Percentiles rank a stretch among this genome's conserved stretches.
These are phyloP conservation scores for Penicillium sp. DNA, from an alignment of 2,329 filamentous ascomycete species.

Conservation along the genomic window DNA sequence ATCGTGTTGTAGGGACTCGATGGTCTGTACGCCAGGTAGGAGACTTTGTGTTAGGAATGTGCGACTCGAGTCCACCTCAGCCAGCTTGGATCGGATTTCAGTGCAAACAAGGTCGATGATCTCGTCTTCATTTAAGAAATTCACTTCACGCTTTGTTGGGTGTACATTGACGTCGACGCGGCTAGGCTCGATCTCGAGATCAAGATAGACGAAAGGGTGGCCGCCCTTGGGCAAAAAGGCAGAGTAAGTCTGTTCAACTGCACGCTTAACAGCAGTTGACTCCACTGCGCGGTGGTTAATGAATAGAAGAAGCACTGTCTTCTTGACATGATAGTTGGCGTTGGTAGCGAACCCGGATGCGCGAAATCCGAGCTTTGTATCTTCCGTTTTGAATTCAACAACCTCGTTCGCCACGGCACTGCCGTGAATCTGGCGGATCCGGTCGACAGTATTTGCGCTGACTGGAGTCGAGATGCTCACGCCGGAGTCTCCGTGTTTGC, in stretches of 20 bases:
- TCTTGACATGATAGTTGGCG: conserved; percentile 92
- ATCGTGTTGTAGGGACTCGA: conserved; percentile 38
- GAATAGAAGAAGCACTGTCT: conserved; percentile 82
- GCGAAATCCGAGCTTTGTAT: conserved; percentile 79
- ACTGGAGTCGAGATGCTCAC: conserved; percentile 77
- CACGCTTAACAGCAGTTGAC: conserved; percentile 81
- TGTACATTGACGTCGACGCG: conserved; percentile 97
- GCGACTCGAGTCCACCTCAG: conserved; percentile 86
- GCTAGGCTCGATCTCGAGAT: conserved; percentile 85
- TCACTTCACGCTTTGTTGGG: conserved; percentile 93
- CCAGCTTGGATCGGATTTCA: conserved; percentile 73
- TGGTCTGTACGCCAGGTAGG: conserved; percentile 63
- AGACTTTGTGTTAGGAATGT: conserved; percentile 94
- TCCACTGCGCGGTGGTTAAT: conserved; percentile 97
- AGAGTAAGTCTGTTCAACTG: conserved; percentile 85
- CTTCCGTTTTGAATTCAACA: conserved; percentile 69
- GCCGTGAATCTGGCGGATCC: conserved; percentile 88
- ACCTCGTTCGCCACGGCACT: conserved; percentile 83
- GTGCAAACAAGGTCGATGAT: conserved; percentile 85
- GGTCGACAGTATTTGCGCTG: conserved; percentile 70
- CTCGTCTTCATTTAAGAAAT: conserved; percentile 96
- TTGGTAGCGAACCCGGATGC: conserved; percentile 81
- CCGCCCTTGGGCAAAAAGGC: conserved; percentile 88
- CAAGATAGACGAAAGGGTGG: conserved; percentile 91
- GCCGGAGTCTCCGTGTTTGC: conserved; percentile 87